Percentiles rank a stretch among this genome's conserved stretches.
Evolutionary conservation across 805 yeast species (phyloP).

Genomic region (Cyberlindnera xylosilytica): DNA sequence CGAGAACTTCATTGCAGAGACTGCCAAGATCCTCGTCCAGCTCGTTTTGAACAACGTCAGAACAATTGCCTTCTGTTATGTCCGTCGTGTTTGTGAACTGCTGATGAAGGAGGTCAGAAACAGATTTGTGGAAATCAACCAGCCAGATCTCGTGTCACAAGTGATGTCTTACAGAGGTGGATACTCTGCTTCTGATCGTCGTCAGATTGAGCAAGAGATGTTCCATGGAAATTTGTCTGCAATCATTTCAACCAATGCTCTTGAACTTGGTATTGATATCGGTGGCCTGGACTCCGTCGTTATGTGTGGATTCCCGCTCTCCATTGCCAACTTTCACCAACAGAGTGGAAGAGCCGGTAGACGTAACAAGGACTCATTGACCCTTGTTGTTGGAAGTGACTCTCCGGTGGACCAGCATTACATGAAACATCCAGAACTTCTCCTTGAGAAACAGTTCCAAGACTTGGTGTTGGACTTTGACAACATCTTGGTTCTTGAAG

Average conservation of each 20-base stretch:
- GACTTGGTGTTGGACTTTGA: conserved; percentile 60
- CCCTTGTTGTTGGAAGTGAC: conserved; percentile 77
- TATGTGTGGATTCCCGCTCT: conserved; percentile 88
- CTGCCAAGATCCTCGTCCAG: conserved; percentile 70
- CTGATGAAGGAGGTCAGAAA: conserved; percentile 78
- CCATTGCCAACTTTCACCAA: conserved; percentile 85
- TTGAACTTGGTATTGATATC: conserved; percentile 93
- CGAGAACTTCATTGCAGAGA: conserved; percentile 68
- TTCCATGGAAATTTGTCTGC: conserved; percentile 83
- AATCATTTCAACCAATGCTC: conserved; percentile 90
- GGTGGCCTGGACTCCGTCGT: conserved; percentile 90
- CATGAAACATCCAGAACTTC: conserved; percentile 60
- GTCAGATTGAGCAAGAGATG: conserved; percentile 87
- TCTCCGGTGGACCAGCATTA: conserved; percentile 87
- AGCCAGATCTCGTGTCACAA: conserved; percentile 47
- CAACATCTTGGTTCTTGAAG: conserved; percentile 61
- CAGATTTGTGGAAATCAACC: conserved; percentile 42
- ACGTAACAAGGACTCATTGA: conserved; percentile 78
- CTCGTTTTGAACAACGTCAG: conserved; percentile 63
- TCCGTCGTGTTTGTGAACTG: conserved; percentile 81
- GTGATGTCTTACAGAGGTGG: conserved; percentile 97
- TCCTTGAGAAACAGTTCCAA: conserved; percentile 52
- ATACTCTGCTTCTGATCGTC: conserved; percentile 78
- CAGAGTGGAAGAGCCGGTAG: conserved; percentile 98
- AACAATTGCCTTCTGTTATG: conserved; percentile 87